Evolutionary conservation across 768 basidiomycete genomes (phyloP).

Genomic region (Boletus tomentosulus): DNA sequence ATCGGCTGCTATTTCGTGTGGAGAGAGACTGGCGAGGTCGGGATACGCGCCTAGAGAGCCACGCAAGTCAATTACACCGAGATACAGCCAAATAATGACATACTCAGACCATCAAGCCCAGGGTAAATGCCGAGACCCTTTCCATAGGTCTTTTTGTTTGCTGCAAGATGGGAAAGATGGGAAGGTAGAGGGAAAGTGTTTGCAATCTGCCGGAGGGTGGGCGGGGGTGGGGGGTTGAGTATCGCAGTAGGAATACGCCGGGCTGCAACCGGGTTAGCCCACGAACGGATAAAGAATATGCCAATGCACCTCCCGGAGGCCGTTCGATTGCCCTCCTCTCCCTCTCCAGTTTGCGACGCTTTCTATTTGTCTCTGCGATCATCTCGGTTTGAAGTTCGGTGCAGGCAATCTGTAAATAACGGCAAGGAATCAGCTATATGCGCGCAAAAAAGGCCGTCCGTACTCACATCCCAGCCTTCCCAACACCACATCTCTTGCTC

Average conservation of each 20-base stretch:
- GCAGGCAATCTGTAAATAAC: slow-evolving; percentile 52
- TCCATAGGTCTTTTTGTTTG: slow-evolving; percentile 14
- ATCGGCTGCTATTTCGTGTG: slow-evolving; percentile 48
- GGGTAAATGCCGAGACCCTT: slow-evolving; percentile 17
- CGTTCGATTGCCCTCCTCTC: slow-evolving; percentile 76
- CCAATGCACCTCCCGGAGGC: slow-evolving; percentile 62
- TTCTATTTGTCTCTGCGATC: slow-evolving; percentile 86
- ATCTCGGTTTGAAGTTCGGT: slow-evolving; percentile 82
- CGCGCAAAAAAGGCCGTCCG: neutral
- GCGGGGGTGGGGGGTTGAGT: slow-evolving; percentile 49
- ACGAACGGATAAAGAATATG: neutral
- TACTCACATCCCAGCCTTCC: slow-evolving; percentile 83
- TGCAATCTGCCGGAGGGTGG: slow-evolving; percentile 63
- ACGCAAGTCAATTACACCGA: neutral
- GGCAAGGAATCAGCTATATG: slow-evolving; percentile 5
- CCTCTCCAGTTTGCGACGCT: slow-evolving; percentile 78
- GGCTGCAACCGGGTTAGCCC: slow-evolving; percentile 27
- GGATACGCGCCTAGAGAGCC: slow-evolving; percentile 42
- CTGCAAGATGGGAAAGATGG: slow-evolving; percentile 19
- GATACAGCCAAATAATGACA: neutral
- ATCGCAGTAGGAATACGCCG: slow-evolving; percentile 59
- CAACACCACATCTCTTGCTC: slow-evolving; percentile 76
- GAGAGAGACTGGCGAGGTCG: slow-evolving; percentile 38
- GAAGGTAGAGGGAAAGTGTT: slow-evolving; percentile 51
- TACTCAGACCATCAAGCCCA: slow-evolving; percentile 20